Evolutionary conservation across 2,329 filamentous ascomycete genomes (phyloP).

Genomic region (Leptographium radiaticola): DNA sequence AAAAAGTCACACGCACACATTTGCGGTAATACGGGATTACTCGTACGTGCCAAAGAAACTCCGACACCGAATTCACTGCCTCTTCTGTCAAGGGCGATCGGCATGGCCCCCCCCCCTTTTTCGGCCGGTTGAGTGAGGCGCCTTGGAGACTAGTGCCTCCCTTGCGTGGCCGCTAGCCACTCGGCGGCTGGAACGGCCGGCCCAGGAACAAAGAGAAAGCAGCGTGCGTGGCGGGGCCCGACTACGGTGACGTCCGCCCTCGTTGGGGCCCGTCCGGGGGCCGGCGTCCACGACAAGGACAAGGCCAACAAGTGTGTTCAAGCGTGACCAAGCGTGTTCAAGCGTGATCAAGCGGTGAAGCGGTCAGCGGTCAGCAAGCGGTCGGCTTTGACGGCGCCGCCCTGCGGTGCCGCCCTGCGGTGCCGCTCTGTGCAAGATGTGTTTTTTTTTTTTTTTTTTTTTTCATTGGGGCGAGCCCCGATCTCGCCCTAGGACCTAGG

Average conservation of each 20-base stretch:
- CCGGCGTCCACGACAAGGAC: neutral
- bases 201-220: neutral
- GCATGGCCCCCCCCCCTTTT: neutral
- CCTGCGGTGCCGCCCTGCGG: too few relatives aligned
- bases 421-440: too few relatives aligned
- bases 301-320: neutral
- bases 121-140: neutral
- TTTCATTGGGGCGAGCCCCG: neutral
- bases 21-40: neutral
- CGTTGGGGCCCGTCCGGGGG: neutral
- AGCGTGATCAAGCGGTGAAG: too few relatives aligned
- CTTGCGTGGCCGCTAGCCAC: neutral
- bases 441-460: neutral
- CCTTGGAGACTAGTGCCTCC: neutral
- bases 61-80: too few relatives aligned
- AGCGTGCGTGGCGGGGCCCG: neutral
- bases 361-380: too few relatives aligned
- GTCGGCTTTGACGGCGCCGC: too few relatives aligned
- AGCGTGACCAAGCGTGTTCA: too few relatives aligned
- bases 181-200: neutral
- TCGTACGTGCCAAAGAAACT: too few relatives aligned
- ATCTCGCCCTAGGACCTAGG: too few relatives aligned
- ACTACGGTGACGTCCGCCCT: neutral
- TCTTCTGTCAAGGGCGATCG: neutral
- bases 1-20: neutral